phyloP scores from a whole-genome alignment of 1,139 yeast species.

The Suhomyces ambrosiae region DNA sequence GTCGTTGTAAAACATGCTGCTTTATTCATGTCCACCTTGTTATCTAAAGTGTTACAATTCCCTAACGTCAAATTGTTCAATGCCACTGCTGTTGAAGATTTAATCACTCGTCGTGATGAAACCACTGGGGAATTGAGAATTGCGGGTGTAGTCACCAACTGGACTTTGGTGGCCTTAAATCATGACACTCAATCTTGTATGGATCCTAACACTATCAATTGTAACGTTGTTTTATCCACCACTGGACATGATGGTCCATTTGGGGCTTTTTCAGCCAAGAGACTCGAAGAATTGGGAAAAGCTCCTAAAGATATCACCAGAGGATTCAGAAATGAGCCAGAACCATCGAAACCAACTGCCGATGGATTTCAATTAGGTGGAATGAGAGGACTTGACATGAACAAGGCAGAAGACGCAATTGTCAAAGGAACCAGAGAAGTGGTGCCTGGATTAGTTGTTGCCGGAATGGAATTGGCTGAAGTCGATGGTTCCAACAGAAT shows the following conservation, averaged over 20 bases:
- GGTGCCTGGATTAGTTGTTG: conserved; percentile 71
- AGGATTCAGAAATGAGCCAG: conserved; percentile 18
- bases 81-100: conserved; percentile 81
- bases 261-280: conserved; percentile 75
- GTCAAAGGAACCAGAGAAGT: conserved; percentile 73
- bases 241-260: conserved; percentile 86
- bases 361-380: conserved; percentile 58
- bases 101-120: conserved; percentile 68
- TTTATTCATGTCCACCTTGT: conserved; percentile 69
- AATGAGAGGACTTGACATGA: conserved; percentile 82
- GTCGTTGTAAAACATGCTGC: conserved; percentile 85
- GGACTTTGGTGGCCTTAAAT: conserved; percentile 78
- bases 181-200: conserved; percentile 79
- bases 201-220: conserved; percentile 83
- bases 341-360: conserved; percentile 23
- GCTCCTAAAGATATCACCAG: conserved; percentile 27
- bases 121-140: conserved; percentile 58
- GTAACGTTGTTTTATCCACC: conserved; percentile 69
- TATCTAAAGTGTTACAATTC: conserved; percentile 68
- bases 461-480: conserved; percentile 82
- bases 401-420: conserved; percentile 74
- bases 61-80: conserved; percentile 79
- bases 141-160: conserved; percentile 82
- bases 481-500: conserved; percentile 77
- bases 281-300: conserved; percentile 39